Base-by-base conservation (phyloP, 768 basidiomycete genomes). In the Amanita brunnescens region DNA sequence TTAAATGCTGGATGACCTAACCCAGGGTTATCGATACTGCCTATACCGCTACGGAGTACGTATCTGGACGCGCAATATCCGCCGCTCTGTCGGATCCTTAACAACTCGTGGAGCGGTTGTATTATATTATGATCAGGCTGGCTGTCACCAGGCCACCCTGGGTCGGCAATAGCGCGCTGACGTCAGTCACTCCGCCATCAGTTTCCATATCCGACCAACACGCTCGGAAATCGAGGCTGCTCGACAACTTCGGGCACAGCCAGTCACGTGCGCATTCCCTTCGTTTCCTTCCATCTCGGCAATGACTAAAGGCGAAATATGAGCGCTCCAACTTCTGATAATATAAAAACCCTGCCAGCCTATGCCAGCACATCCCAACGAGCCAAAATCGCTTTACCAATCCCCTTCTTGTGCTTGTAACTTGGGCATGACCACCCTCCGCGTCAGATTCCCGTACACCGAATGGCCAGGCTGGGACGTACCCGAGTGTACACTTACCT, bases 391-490 rank as follows among this genome's bases (percentile, higher is more conserved):
- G n/a, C n/a, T n/a, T n/a, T n/a, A n/a, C n/a, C 24, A 30, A 30
- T n/a, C 10, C 24, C 8, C 30, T 20, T 47, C 23, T 14, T 21
- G 20, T 26, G 33, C 39, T 50, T 24, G n/a, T n/a, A n/a, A 23
- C 35, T 30, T 21, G 5, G 3, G 8, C 51, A 57, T 61, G 61
- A 55, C 61, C 29, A 58, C 61, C 37, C 61, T 71, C 42, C 62
- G 58, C 33, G 61, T 71, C 39, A 59, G 63, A 48, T 70, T 71
- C 47, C 69, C 70, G 2, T 43, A 55, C 29, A 55, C 52, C 37
- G 41, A 51, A 3, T 71, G 70, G 69, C 64, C 65, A 38, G 69
- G 70, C 7, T 71, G 70, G 70, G 57, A 58, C 26, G 60, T 64
- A 3, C 55, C 61, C 16, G 66, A 67, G 47, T 66, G 62, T 52